A percentile compares a stretch with the other conserved stretches of the same genome.
Evolutionary conservation across 495 filamentous ascomycete genomes (phyloP).

Genomic region (Friedmanniomyces simplex): DNA sequence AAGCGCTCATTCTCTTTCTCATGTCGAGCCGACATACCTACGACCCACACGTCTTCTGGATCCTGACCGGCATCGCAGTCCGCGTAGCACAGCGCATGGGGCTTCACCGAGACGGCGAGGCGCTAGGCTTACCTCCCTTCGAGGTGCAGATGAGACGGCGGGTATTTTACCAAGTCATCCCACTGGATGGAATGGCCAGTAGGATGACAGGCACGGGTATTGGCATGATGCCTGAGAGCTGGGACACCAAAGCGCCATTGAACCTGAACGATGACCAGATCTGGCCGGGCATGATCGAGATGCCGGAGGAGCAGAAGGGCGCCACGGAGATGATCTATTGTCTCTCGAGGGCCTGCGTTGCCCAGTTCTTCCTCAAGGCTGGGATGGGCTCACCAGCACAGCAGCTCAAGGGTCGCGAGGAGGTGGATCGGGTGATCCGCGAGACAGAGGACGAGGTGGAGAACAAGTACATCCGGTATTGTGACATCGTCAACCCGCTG

Average conservation of each 20-base stretch:
- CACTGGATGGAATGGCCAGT: constrained; percentile 15
- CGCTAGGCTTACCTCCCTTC: constrained; percentile 15
- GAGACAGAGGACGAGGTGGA: constrained; percentile 11
- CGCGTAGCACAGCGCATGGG: constrained; percentile 20
- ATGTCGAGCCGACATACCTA: constrained; percentile 7
- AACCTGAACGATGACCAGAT: constrained; percentile 24
- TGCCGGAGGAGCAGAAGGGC: constrained; percentile 1
- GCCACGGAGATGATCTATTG: constrained; percentile 22
- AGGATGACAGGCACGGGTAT: constrained; percentile 16
- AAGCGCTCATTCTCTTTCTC: constrained; percentile 18
- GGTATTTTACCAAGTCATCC: constrained; percentile 20
- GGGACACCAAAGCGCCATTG: constrained; percentile 11
- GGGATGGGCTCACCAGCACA: neutral
- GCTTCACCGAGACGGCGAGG: constrained; percentile 19
- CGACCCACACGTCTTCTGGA: constrained; percentile 21
- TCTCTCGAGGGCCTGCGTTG: constrained; percentile 10
- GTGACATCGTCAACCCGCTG: constrained; percentile 15
- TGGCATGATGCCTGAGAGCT: neutral
- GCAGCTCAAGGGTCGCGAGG: neutral
- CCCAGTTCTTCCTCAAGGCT: neutral
- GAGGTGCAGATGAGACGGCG: constrained; percentile 20
- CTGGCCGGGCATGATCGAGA: constrained; percentile 15
- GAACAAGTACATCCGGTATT: constrained; percentile 15
- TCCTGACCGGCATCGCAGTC: constrained; percentile 16
- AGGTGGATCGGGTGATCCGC: neutral